Evolutionary conservation across 768 basidiomycete genomes (phyloP), one percentile per base, ranked within the genome.

Genomic region (Russula ochroleuca): DNA sequence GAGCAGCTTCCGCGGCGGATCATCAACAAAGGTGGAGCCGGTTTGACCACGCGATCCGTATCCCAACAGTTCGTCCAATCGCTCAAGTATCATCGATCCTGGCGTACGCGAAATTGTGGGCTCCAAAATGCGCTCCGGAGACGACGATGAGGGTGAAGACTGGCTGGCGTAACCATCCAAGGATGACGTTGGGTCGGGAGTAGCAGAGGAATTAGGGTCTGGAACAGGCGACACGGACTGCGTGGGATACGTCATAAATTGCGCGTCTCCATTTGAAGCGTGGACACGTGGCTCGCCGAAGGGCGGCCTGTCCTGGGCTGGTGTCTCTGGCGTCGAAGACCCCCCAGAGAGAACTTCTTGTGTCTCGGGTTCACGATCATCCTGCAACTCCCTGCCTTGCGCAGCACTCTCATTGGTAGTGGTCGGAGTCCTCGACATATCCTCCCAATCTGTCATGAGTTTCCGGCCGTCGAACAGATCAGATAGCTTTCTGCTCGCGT

Each of bases 1-100:
- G 17, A 97, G 76, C 45, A 98, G 76, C 73, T 88, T 93, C 48
- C 97, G 84, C 8, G 93, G 92, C 17, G 94, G 91, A 66, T 91
- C 85, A 67, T 96, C 93, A 56, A 95, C 78, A 33, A 50, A 82
- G 80, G 6, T 88, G 78, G 81, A 83, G 83, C 69, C 84, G 75
- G 1, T 81, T 70, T 58, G 77, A 72, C 80, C 81, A 70, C 78
- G 84, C 15, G 83, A 79, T 31, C 84, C 85, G 56, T 83, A 80
- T 35, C 82, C 78, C n/a, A 92, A 75, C 68, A 82, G 81, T 63
- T 88, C 88, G 40, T 91, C 87, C 45, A 92, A 78, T 14, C 84
- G 82, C 58, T 89, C 86, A 61, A 91, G 77, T 21, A 92, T 75
- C 28, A 82, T 71, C 28, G 79, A 73, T 14, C 84, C 83, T 70